phyloP scores from a whole-genome alignment of 768 basidiomycete species.

The Suillus discolor region DNA sequence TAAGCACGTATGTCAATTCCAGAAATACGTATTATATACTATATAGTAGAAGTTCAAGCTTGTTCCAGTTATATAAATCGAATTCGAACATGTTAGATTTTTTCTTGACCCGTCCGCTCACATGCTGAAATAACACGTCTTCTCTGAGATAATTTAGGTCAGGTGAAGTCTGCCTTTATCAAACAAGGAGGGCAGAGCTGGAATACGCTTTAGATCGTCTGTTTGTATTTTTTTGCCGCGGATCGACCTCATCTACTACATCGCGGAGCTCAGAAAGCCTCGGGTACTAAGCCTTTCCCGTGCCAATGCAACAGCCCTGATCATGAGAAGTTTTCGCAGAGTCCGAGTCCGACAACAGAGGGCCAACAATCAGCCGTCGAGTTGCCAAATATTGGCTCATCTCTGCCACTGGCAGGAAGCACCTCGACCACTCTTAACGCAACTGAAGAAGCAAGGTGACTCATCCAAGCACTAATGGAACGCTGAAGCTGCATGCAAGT shows the following conservation, averaged over 20 bases:
- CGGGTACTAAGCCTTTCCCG: slow-evolving; percentile 69
- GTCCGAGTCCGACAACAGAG: background rate
- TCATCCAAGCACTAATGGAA: slow-evolving; percentile 47
- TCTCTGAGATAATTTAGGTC: slow-evolving; percentile 68
- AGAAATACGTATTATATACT: background rate
- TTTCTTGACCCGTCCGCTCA: slow-evolving; percentile 52
- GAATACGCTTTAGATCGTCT: slow-evolving; percentile 37
- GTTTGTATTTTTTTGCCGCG: background rate
- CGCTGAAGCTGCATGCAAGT: slow-evolving; percentile 79
- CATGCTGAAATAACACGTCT: slow-evolving; percentile 61
- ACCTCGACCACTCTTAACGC: slow-evolving; percentile 86
- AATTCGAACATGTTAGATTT: slow-evolving; percentile 57
- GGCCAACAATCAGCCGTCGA: slow-evolving; percentile 48
- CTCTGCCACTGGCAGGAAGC: slow-evolving; percentile 52
- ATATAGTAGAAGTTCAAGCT: slow-evolving; percentile 46
- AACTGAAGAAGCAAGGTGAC: slow-evolving; percentile 46
- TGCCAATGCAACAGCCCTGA: slow-evolving; percentile 53
- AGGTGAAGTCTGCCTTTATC: slow-evolving; percentile 74
- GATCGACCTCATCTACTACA: slow-evolving; percentile 27
- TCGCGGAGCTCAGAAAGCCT: slow-evolving; percentile 52
- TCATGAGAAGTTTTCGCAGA: slow-evolving; percentile 28
- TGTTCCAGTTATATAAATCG: slow-evolving; percentile 55
- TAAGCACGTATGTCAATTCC: slow-evolving; percentile 54
- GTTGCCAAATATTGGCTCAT: background rate
- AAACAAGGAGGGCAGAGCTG: slow-evolving; percentile 73